Percentiles rank a stretch among this genome's conserved stretches.
Conservation (phyloP, 139 green algal species). For the Coelastrella sp. region DNA sequence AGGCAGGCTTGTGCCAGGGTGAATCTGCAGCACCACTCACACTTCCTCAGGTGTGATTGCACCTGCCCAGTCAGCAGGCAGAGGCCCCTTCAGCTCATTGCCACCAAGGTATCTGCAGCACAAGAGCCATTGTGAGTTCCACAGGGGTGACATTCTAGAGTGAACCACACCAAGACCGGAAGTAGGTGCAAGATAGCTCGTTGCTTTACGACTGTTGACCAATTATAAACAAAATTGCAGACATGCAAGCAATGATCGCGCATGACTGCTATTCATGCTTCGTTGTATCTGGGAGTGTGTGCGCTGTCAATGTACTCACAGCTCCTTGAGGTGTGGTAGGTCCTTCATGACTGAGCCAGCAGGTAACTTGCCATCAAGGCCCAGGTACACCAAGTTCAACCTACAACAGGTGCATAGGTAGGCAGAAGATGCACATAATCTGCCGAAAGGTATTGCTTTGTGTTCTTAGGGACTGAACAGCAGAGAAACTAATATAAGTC, state of each 20-base stretch:
- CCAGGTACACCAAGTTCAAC: slow-evolving; percentile 32
- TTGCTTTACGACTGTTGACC: too few species aligned
- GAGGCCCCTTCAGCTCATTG: slow-evolving; percentile 2
- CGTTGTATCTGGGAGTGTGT: neutral
- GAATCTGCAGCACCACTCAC: neutral
- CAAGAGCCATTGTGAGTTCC: neutral
- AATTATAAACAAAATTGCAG: too few species aligned
- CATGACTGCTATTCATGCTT: neutral
- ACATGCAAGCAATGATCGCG: neutral
- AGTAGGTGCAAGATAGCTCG: neutral
- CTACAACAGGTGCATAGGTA: neutral
- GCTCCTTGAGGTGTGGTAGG: slow-evolving; percentile 7
- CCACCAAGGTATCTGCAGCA: slow-evolving; percentile 32
- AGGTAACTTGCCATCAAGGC: slow-evolving; percentile 8
- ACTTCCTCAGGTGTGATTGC: neutral
- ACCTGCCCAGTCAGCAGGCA: slow-evolving; percentile 11
- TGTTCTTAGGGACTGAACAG: too few species aligned
- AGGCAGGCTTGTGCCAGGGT: too few species aligned
- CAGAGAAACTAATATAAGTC: too few species aligned
- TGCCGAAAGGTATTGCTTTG: too few species aligned
- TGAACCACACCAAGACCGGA: neutral
- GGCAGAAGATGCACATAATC: neutral
- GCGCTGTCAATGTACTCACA: neutral
- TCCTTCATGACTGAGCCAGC: slow-evolving; percentile 1
- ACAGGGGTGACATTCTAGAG: neutral